Evolutionary conservation across 441 rosid genomes (phyloP).

Genomic region (Adansonia gregorii): DNA sequence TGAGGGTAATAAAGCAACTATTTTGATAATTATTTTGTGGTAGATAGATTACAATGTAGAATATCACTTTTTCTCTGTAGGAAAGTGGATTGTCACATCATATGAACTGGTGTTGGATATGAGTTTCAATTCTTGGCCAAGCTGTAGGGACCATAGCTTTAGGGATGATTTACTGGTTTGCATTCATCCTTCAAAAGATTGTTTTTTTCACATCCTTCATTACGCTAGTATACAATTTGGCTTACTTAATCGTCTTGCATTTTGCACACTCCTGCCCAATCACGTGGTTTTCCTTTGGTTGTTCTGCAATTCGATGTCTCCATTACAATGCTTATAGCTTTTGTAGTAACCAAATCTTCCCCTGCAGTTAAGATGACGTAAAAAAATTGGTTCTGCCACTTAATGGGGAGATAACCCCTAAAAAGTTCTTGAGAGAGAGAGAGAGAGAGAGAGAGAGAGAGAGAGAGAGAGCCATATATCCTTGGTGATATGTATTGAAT

Average conservation of each 20-base stretch:
- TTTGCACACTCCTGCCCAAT: background rate
- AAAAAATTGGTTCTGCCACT: background rate
- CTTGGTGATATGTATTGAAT: background rate
- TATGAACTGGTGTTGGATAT: conserved; percentile 20
- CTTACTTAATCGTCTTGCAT: background rate
- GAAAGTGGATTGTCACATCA: conserved; percentile 31
- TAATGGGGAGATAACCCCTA: background rate
- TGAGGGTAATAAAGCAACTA: background rate
- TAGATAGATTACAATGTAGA: conserved; percentile 27
- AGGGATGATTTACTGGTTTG: conserved; percentile 34
- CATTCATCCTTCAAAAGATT: conserved; percentile 21
- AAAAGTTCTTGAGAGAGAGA: background rate
- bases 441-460: background rate
- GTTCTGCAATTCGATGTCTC: conserved; percentile 25
- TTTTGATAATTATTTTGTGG: conserved; percentile 24
- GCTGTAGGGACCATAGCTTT: conserved; percentile 38
- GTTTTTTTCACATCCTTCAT: conserved; percentile 21
- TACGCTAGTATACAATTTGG: background rate
- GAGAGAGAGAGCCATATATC: background rate
- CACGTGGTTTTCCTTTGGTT: conserved; percentile 20
- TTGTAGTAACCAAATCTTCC: conserved; percentile 20
- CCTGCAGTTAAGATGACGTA: background rate
- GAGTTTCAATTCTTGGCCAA: conserved; percentile 20
- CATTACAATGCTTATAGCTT: conserved; percentile 13
- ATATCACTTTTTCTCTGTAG: conserved; percentile 20